phyloP scores from a whole-genome alignment of 176 grass and related monocot species.

The Calamus simplicifolius region DNA sequence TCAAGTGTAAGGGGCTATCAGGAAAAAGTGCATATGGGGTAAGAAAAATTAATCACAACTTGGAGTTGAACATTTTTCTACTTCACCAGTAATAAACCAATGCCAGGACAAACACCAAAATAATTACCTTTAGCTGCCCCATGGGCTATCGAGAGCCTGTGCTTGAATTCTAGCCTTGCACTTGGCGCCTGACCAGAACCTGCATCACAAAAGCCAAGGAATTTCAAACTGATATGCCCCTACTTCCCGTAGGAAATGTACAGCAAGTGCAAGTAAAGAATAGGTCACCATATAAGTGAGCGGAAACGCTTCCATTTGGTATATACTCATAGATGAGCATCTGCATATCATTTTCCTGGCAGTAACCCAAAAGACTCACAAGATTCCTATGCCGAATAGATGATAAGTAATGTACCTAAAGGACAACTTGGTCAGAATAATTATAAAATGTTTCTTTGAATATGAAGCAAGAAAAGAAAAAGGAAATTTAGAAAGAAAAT shows the following conservation, averaged over 20 bases:
- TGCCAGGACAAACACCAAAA: background rate
- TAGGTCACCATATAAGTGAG: slow-evolving; percentile 79
- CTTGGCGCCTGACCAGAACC: slow-evolving; percentile 35
- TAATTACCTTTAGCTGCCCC: slow-evolving; percentile 77
- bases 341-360: slow-evolving; percentile 69
- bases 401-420: slow-evolving; percentile 52
- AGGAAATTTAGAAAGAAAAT: too few relatives aligned
- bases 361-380: slow-evolving; percentile 86
- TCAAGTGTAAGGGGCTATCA: background rate
- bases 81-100: slow-evolving; percentile 8
- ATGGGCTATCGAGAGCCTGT: slow-evolving; percentile 85
- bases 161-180: slow-evolving; percentile 82
- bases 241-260: background rate
- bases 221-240: background rate
- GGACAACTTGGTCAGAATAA: slow-evolving; percentile 6
- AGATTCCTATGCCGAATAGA: slow-evolving; percentile 75
- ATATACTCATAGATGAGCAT: slow-evolving; percentile 97
- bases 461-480: background rate
- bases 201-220: background rate
- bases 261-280: slow-evolving; percentile 3
- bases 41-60: background rate
- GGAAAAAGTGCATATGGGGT: too few relatives aligned
- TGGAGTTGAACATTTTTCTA: background rate
- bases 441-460: background rate
- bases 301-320: slow-evolving; percentile 73